Base-by-base conservation (phyloP, 208 protist species). In the Balamuthia mandrillaris region DNA sequence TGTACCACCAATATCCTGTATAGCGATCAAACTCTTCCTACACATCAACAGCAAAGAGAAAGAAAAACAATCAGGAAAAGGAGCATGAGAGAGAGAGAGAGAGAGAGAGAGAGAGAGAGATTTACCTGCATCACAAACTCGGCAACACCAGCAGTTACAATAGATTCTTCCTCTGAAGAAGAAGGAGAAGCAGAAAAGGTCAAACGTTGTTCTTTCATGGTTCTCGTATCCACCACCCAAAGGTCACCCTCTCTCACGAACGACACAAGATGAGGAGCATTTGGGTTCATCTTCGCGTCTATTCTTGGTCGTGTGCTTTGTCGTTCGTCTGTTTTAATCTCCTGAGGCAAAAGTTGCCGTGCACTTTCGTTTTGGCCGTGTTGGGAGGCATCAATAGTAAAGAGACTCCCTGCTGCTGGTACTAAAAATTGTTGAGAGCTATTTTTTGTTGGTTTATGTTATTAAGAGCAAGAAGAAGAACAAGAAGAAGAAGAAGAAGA, bases 11-110 rank as follows among this genome's bases (percentile, higher is more conserved):
- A 35, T 90, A 91, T 1, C 85, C 87, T 12, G 77, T 90, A 37
- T 77, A 91, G 37, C 66, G 35, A n/a, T 87, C 86, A 77, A 91
- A 91, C 18, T 91, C 88, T 33, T 91, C 88, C n/a, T n/a, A n/a
- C n/a, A n/a, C n/a, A n/a, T n/a, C n/a, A n/a, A n/a, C n/a, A n/a
- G n/a, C n/a, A n/a, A n/a, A n/a, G n/a, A n/a, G n/a, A n/a, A n/a
- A n/a, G n/a, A n/a, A n/a, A n/a, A n/a, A n/a, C n/a, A n/a, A n/a
- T n/a, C n/a, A n/a, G n/a, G n/a, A n/a, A n/a, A n/a, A n/a, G n/a
- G n/a, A n/a, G n/a, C n/a, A n/a, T n/a, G n/a, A n/a, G n/a, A n/a
- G n/a, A n/a, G n/a, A n/a, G n/a, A n/a, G n/a, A n/a, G n/a, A n/a
- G n/a, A n/a, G n/a, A n/a, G n/a, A n/a, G n/a, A n/a, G n/a, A n/a